A percentile compares a stretch with the other conserved stretches of the same genome.
Evolutionary conservation across 352 stramenopile species (phyloP).

Genomic region (Phytopythium sindhum): DNA sequence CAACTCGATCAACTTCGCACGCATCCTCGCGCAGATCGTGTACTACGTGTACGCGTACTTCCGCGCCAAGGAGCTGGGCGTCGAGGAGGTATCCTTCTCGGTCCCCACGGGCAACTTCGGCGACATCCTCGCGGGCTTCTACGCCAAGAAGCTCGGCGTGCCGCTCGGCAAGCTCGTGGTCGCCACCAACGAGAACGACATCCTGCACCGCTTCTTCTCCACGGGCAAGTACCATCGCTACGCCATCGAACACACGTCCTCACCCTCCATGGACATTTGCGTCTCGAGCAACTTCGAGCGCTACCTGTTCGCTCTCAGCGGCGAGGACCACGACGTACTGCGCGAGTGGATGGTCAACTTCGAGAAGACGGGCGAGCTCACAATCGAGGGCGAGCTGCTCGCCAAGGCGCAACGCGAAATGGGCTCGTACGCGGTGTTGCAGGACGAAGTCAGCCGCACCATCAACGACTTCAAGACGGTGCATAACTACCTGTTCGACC

Average conservation of each 20-base stretch:
- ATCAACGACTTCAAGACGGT: constrained; percentile 92
- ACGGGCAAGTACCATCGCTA: constrained; percentile 95
- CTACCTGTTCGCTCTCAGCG: constrained; percentile 95
- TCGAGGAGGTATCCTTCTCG: constrained; percentile 89
- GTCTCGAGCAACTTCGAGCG: constrained; percentile 99
- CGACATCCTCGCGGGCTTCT: constrained; percentile 98
- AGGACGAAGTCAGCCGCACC: constrained; percentile 87
- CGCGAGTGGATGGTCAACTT: constrained; percentile 94
- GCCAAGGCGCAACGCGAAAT: constrained; percentile 92
- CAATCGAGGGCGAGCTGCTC: constrained; percentile 88
- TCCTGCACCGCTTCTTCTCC: constrained; percentile 97
- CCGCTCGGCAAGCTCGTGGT: constrained; percentile 96
- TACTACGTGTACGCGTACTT: constrained; percentile 99
- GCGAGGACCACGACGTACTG: constrained; percentile 91
- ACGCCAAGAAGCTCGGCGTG: constrained; percentile 92
- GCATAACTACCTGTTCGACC: constrained; percentile 96
- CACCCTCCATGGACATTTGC: constrained; percentile 99
- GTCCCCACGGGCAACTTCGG: constrained; percentile 99
- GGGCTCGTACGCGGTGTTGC: constrained; percentile 83
- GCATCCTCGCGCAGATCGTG: constrained; percentile 98
- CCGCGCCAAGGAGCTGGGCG: constrained; percentile 63
- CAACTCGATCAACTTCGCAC: constrained; percentile 99
- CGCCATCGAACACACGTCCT: constrained; percentile 92
- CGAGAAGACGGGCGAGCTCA: constrained; percentile 93
- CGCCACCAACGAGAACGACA: constrained; percentile 99